These are phyloP conservation scores for Astraeus odoratus DNA, from an alignment of 768 basidiomycete species.

Conservation along the genomic window DNA sequence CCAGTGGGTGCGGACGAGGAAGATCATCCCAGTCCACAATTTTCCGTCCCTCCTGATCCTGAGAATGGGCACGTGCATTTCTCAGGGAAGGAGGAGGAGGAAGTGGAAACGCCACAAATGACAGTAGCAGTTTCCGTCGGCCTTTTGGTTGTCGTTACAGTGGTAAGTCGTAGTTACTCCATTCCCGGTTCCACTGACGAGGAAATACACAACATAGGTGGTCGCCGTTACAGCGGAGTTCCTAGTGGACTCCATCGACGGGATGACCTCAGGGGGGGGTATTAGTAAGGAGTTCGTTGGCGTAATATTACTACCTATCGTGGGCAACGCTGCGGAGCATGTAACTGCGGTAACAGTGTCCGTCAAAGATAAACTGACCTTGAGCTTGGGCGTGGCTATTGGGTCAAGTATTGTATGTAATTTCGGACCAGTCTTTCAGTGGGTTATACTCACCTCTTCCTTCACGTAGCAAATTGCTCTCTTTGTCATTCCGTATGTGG, in stretches of 20 bases:
- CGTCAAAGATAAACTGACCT: constrained; percentile 81
- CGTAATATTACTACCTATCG: constrained; percentile 83
- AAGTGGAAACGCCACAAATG: constrained; percentile 42
- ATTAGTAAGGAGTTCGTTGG: constrained; percentile 83
- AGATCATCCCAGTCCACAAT: neutral
- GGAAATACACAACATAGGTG: constrained; percentile 26
- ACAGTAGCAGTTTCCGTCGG: constrained; percentile 48
- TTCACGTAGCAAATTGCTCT: constrained; percentile 59
- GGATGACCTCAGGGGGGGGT: constrained; percentile 47
- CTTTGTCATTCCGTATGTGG: constrained; percentile 54
- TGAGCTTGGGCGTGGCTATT: constrained; percentile 86
- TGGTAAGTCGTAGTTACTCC: constrained; percentile 35
- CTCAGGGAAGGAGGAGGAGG: constrained; percentile 18
- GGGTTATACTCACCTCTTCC: neutral
- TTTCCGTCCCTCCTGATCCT: constrained; percentile 4
- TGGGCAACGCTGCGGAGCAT: constrained; percentile 89
- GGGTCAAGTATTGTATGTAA: constrained; percentile 70
- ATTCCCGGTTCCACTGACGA: neutral
- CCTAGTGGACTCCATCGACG: constrained; percentile 77
- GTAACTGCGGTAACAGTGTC: constrained; percentile 89
- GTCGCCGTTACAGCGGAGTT: constrained; percentile 54
- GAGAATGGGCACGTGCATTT: constrained; percentile 8
- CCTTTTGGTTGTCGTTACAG: constrained; percentile 52
- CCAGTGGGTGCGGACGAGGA: constrained; percentile 3
- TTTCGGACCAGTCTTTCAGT: neutral